Evolutionary conservation across 768 basidiomycete genomes (phyloP), one percentile per base, ranked within the genome.

Genomic region (Termitomyces sp.): DNA sequence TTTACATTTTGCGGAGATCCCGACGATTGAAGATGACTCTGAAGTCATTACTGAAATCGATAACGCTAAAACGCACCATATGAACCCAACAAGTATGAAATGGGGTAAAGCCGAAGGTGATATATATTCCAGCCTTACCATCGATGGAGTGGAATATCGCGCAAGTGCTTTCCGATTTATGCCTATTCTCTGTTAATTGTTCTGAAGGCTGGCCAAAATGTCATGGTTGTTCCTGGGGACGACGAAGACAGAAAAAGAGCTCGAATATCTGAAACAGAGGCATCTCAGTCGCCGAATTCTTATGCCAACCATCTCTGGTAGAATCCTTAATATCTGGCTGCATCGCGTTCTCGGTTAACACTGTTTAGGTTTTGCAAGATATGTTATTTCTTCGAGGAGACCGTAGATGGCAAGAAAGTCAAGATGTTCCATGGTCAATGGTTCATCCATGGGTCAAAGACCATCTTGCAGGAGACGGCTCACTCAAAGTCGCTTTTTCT

Each of bases 371-470:
- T 91, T 63, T 81, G 82, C 50, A 77, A 74, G n/a, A 86, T 90
- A 43, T 76, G 74, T 3, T 87, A 85, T 61, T 80, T 91, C 56
- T 86, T 79, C 59, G 79, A 85, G 53, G 67, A 72, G 5, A 55
- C 65, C 8, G 41, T 55, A 16, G 59, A 62, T 30, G 59, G 55
- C 46, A 57, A 58, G 55, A 64, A 62, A 10, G 62, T 62, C 54
- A 85, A 83, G 64, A 78, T 74, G 71, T 84, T 87, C 55, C 89
- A 91, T 67, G 87, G 79, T 1, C 85, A 87, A 56, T 91, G 89
- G 89, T 76, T 83, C 56, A 71, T 74, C 8, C 89, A 88, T 71
- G 84, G 84, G 10, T 81, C 78, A 13, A 83, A 85, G 62, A 89
- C 86, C 0, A 62, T 87, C 10, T 71, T 90, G 1, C 84, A 88